Base-by-base conservation (phyloP, 2,329 filamentous ascomycete species). In the Fusarium torulosum region DNA sequence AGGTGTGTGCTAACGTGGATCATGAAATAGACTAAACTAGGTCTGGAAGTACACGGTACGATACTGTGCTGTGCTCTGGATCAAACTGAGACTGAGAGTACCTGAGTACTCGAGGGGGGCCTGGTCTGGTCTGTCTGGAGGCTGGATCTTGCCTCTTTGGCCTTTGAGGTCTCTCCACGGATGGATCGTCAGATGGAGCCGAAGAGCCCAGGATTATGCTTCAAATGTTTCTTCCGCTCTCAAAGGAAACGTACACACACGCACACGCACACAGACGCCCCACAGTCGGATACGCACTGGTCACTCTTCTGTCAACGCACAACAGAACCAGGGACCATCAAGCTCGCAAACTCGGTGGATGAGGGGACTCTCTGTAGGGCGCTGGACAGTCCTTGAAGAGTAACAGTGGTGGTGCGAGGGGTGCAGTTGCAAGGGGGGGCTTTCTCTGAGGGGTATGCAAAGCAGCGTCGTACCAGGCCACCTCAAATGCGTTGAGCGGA, bases 391-490 rank as follows among this genome's bases (percentile, higher is more conserved):
- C 35, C 35, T 35, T 54, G 56, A 70, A 71, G 54, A 73, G 63
- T 53, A 47, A 47, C 41, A 55, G 57, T 41, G 63, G 63, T 68
- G 67, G 66, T 69, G 63, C 68, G 63, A 71, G 69, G 69, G 68
- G 74, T 69, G 71, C 72, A 68, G 50, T 50, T 51, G 64, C 72
- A 70, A 33, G 31, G n/a, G 17, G 25, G 27, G 27, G 27, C 27
- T 25, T 44, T 46, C 41, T 53, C 41, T 67, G 66, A 66, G 73
- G 75, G 66, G 75, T 75, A 74, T 59, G 59, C 71, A 67, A 61
- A 77, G 69, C 75, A 76, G 69, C 41, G 76, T 78, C 71, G 71
- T 72, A 77, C 76, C 70, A 72, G 70, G 40, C 59, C 54, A 63
- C 60, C 52, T 63, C 52, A 62, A 59, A 61, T 61, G 59, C 49